Base-by-base conservation (phyloP, 1,284 basidiomycete genomes). In the Lentinula novae-zelandiae region DNA sequence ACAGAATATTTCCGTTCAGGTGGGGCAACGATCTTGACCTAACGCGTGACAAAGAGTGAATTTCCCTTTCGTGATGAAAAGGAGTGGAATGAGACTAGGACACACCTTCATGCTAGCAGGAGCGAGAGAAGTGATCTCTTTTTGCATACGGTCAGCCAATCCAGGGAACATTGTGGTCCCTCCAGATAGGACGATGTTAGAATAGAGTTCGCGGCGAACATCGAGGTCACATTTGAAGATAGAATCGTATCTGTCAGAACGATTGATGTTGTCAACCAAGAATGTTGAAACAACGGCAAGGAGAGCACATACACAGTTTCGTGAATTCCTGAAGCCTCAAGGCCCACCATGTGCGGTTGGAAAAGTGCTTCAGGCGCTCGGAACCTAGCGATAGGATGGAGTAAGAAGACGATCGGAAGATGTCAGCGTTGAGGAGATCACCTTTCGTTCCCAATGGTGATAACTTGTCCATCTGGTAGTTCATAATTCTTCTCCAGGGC, bases 91-190 rank as follows among this genome's bases (percentile, higher is more conserved):
- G 27, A 4, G 7, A 5, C 31, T n/a, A 38, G 53, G 13, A 80
- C 86, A 72, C 73, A 90, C 91, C 89, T 95, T 97, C 92, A 97
- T 85, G 77, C 83, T 87, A 65, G 83, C 79, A 36, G 96, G 95
- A 60, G 93, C 77, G 63, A 98, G 83, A 34, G 90, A 82, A 53
- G 92, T 93, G 73, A 98, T 85, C 81, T 98, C 96, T 84, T 96
- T 96, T 82, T 96, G 94, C 94, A 98, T 96, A 72, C 96, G 92
- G 80, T 98, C 95, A 70, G 94, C 82, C 70, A 97, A 95, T 82
- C 95, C 95, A 66, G 94, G 91, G 89, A 95, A 96, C 95, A 97
- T 96, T 71, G 95, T 97, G 65, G 93, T 95, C 77, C 95, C 95
- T 74, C 95, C 95, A 59, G 94, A 96, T 70, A 97, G 86, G 72